phyloP scores from a whole-genome alignment of 257 asterid genomes.

The Solanum chmielewskii region DNA sequence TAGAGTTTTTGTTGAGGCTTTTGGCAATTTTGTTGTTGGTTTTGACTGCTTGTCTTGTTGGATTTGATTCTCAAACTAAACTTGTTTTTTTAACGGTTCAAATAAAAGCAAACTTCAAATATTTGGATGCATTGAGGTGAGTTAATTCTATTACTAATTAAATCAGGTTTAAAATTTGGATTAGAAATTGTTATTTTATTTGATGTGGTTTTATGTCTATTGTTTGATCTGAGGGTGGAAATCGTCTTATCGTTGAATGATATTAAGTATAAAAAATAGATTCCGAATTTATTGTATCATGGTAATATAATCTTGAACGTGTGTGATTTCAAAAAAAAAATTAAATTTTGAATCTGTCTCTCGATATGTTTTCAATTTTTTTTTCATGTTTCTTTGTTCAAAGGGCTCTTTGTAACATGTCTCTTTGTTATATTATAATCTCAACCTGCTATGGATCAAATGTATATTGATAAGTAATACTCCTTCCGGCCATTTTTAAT shows the following conservation, averaged over 20 bases:
- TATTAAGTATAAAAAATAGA: background rate
- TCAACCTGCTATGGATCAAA: background rate
- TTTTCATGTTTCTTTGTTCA: background rate
- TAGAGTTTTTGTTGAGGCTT: constrained; percentile 24
- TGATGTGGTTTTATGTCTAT: no score
- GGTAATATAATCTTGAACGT: background rate
- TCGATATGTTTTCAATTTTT: background rate
- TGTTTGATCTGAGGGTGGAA: background rate
- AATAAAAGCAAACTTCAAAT: constrained; percentile 44
- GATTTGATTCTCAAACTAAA: constrained; percentile 47
- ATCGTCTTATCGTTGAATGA: background rate
- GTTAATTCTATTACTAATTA: background rate
- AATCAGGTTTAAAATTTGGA: background rate
- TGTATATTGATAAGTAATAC: background rate
- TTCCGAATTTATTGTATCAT: background rate
- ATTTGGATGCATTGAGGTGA: constrained; percentile 33
- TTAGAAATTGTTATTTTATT: no score
- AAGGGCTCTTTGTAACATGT: background rate
- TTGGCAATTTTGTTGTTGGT: constrained; percentile 9
- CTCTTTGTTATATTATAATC: background rate
- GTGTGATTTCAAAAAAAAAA: background rate
- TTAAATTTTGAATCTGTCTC: background rate
- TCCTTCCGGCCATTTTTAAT: no score
- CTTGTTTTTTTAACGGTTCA: constrained; percentile 14
- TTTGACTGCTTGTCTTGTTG: constrained; percentile 36